Evolutionary conservation across 192 early-diverging fungal species (phyloP).

Genomic region (Diversispora epigaea): DNA sequence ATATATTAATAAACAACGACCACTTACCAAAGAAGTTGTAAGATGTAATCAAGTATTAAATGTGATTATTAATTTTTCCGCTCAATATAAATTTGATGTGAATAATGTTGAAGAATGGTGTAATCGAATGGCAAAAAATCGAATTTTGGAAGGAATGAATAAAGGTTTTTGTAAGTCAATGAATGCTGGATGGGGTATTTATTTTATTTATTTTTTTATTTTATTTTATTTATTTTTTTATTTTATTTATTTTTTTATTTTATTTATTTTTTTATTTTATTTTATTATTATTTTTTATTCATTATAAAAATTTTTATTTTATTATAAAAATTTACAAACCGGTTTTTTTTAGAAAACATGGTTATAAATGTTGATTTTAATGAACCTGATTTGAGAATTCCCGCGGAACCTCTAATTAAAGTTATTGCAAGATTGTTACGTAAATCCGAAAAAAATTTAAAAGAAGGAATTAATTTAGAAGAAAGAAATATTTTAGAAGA

Average conservation of each 20-base stretch:
- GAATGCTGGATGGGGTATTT: not conserved
- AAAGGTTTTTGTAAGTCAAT: not conserved
- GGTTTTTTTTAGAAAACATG: not conserved
- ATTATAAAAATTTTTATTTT: no score
- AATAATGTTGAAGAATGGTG: not conserved
- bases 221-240: no score
- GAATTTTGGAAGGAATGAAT: not conserved
- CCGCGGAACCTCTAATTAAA: not conserved
- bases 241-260: no score
- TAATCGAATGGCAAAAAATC: conserved; percentile 2
- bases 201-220: no score
- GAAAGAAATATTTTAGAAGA: not conserved
- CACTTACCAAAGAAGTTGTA: not conserved
- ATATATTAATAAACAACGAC: not conserved
- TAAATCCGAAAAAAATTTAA: not conserved
- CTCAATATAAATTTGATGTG: not conserved
- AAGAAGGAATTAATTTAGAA: not conserved
- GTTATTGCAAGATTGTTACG: not conserved
- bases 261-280: no score
- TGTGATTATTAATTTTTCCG: not conserved
- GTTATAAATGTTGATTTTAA: not conserved
- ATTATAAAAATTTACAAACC: not conserved
- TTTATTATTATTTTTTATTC: no score
- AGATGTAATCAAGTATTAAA: not conserved
- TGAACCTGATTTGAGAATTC: conserved; percentile 3